Evolutionary conservation across 768 basidiomycete species (phyloP), one percentile per base, ranked within the genome.

Genomic region (Mycena polygramma): DNA sequence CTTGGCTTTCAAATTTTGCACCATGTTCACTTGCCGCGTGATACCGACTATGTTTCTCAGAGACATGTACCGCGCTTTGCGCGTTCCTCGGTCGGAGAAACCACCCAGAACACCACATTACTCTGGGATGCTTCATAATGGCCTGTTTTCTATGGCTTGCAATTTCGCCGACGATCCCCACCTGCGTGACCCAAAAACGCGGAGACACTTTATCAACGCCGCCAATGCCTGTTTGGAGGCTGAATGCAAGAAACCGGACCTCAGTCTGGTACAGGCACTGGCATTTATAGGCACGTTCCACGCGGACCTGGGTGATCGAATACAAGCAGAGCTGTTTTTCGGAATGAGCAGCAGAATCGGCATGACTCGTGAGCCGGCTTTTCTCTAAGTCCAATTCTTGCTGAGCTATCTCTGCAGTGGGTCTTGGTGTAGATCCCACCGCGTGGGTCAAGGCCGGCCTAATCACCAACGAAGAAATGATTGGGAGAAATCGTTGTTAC

Each of bases 51-150:
- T 84, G 30, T 84, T 85, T 71, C 77, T 82, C 19, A 78, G 80
- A 35, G 84, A 85, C 73, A 84, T 85, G 84, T 77, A 81, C 55
- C 80, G 79, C 53, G 79, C 77, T 35, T 76, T 85, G 45, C 76
- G 74, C 43, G 57, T 73, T 7, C 79, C 82, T 10, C 72, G 58
- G 1, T 66, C 68, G 1, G 65, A 75, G 2, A 68, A 73, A 0
- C 75, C 76, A 49, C 77, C 79, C 1, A 79, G 77, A 57, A 78
- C 79, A 11, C 75, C 81, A 17, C 83, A 87, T 69, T 89, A 88
- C 76, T 87, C 86, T 15, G 86, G 86, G 0, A 82, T 88, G 80
- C 79, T 88, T 7, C 87, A 89, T 77, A 89, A 89, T 70, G 80
- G 85, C 20, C 79, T 87, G 4, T 76, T 89, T 7, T 57, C 74